Conservation (phyloP, 805 yeast genomes). For the Candida argentea region DNA sequence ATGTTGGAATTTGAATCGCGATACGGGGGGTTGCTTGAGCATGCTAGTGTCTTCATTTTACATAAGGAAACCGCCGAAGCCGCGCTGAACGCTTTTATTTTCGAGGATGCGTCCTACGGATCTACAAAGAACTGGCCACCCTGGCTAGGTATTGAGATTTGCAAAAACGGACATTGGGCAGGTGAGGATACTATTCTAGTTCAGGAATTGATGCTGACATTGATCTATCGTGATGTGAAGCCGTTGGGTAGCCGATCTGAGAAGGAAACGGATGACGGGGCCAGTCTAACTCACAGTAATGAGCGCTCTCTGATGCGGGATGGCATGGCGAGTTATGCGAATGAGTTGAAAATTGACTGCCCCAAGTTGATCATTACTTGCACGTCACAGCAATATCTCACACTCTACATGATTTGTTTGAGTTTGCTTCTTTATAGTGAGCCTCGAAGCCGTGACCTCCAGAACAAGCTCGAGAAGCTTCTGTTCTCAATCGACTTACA, state of each 20-base stretch:
- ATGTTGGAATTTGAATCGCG: slow-evolving; percentile 46
- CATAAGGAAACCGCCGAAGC: slow-evolving; percentile 36
- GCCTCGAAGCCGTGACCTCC: slow-evolving; percentile 50
- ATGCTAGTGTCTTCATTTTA: slow-evolving; percentile 66
- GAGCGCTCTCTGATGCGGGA: too few species aligned
- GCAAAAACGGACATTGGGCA: slow-evolving; percentile 33
- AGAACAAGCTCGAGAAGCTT: slow-evolving; percentile 54
- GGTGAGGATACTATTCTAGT: slow-evolving; percentile 43
- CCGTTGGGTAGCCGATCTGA: slow-evolving; percentile 15
- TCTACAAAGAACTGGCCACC: slow-evolving; percentile 72
- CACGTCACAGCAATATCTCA: slow-evolving; percentile 64
- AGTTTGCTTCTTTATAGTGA: slow-evolving; percentile 65
- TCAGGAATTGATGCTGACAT: slow-evolving; percentile 50
- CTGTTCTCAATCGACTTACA: slow-evolving; percentile 62
- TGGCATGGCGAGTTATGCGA: too few species aligned
- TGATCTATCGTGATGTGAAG: slow-evolving; percentile 41
- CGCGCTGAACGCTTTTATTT: slow-evolving; percentile 28
- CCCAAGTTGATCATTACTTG: slow-evolving; percentile 60
- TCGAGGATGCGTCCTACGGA: slow-evolving; percentile 50
- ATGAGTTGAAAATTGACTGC: slow-evolving; percentile 48
- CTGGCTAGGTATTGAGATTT: slow-evolving; percentile 69
- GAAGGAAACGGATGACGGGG: slow-evolving; percentile 4
- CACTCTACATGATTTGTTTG: slow-evolving; percentile 51
- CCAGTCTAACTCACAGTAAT: not conserved
- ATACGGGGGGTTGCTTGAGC: slow-evolving; percentile 54